Evolutionary conservation across 2,329 filamentous ascomycete species (phyloP), one percentile per base, ranked within the genome.

Genomic region (Teratosphaeria pseudoeucalypti): DNA sequence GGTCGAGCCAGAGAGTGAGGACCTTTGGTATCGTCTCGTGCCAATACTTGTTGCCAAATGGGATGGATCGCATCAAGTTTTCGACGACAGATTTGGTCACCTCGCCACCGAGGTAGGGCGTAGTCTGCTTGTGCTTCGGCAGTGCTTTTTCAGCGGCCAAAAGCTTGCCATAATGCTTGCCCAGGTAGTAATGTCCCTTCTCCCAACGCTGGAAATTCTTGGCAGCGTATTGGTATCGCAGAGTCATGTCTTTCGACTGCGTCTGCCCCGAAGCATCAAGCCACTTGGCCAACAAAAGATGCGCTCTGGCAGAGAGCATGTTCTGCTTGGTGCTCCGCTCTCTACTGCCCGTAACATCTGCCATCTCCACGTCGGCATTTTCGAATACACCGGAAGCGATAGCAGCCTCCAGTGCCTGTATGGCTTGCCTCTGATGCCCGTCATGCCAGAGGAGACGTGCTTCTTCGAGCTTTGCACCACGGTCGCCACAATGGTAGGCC

Each of bases 141-240:
- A 95, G 82, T 1, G 82, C 78, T 73, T 90, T 92, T 72, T 97
- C 91, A 0, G 90, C 89, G 68, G 97, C 92, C 2, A 96, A 78
- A 3, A 97, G 82, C 73, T 96, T 99, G 72, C 96, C 95, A 80
- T 99, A 99, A 74, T 97, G 91, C 54, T 92, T 90, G 5, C 94
- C 94, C 10, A 99, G 82, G 72, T 96, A 96, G 72, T 97, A 99
- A 71, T 97, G 92, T 0, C 90, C 92, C 74, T 96, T 97, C 71
- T 99, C 94, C 92, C 92, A 99, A 57, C 84, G 84, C 5, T 79
- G 76, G 63, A 73, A 77, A 2, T 83, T 85, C 70, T 82, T 85
- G n/a, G 88, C 84, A 1, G 92, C 92, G 65, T 88, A 83, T 63
- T 91, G 87, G 68, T 96, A 99, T 69, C 90, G 89, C 58, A 85